phyloP scores from a whole-genome alignment of 768 basidiomycete genomes.

The Rhizopogon vulgaris region DNA sequence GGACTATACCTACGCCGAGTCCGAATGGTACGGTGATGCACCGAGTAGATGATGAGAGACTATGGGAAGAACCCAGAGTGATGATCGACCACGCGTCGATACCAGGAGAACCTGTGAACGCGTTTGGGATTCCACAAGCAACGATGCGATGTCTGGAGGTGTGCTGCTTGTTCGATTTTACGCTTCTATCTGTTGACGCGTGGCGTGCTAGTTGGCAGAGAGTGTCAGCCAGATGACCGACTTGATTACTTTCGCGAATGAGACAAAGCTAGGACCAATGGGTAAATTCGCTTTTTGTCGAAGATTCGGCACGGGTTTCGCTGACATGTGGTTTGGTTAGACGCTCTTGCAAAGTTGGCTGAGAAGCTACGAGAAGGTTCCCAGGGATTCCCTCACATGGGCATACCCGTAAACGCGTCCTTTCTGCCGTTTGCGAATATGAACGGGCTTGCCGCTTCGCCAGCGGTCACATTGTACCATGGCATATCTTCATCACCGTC shows the following conservation, averaged over 20 bases:
- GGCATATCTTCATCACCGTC: conserved; percentile 36
- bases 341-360: conserved; percentile 37
- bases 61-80: conserved; percentile 62
- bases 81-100: conserved; percentile 57
- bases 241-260: conserved; percentile 59
- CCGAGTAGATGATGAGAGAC: conserved; percentile 46
- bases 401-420: background rate
- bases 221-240: conserved; percentile 78
- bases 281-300: conserved; percentile 41
- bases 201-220: conserved; percentile 56
- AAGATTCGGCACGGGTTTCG: conserved; percentile 15
- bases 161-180: conserved; percentile 12
- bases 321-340: conserved; percentile 24
- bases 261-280: conserved; percentile 51
- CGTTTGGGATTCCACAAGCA: conserved; percentile 83
- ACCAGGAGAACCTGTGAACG: conserved; percentile 80
- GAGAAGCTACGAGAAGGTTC: conserved; percentile 29
- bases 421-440: conserved; percentile 6
- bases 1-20: conserved; percentile 29
- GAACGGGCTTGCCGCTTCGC: conserved; percentile 17
- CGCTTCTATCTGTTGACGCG: conserved; percentile 3
- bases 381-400: conserved; percentile 15
- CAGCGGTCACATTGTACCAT: conserved; percentile 41
- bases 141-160: conserved; percentile 88
- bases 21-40: conserved; percentile 23